These are phyloP conservation scores for Conticribra weissflogii DNA, from an alignment of 108 stramenopile genomes.

Conservation along the genomic window DNA sequence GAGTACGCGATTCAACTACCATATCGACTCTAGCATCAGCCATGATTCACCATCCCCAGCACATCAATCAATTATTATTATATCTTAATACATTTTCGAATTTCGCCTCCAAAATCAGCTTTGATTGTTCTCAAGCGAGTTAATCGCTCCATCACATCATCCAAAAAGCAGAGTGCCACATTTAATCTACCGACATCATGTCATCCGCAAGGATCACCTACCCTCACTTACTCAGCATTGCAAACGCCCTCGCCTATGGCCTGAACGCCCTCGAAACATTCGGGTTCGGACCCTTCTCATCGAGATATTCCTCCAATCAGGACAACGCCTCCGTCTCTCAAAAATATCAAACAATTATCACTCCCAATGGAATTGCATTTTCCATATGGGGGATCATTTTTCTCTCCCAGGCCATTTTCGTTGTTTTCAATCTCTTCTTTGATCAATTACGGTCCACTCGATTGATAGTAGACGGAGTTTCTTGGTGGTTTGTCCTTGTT, in stretches of 20 bases:
- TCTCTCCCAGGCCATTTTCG: slow-evolving; percentile 63
- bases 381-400: slow-evolving; percentile 86
- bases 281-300: slow-evolving; percentile 47
- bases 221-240: slow-evolving; percentile 9
- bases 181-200: too few relatives aligned
- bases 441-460: slow-evolving; percentile 25
- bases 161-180: too few relatives aligned
- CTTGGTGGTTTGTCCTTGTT: slow-evolving; percentile 44
- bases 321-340: slow-evolving; percentile 37
- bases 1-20: too few relatives aligned
- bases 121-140: too few relatives aligned
- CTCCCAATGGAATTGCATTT: slow-evolving; percentile 75
- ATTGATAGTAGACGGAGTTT: slow-evolving; percentile 54
- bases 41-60: too few relatives aligned
- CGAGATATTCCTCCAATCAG: slow-evolving; percentile 16
- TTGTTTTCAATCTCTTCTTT: slow-evolving; percentile 40
- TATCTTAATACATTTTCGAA: too few relatives aligned
- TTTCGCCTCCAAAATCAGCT: too few relatives aligned
- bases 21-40: too few relatives aligned
- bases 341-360: slow-evolving; percentile 87
- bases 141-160: too few relatives aligned
- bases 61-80: too few relatives aligned
- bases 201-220: not conserved
- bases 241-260: slow-evolving; percentile 65
- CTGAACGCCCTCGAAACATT: slow-evolving; percentile 63